Conservation (phyloP, 1,284 basidiomycete genomes). For the Sanguinoderma infundibulare region DNA sequence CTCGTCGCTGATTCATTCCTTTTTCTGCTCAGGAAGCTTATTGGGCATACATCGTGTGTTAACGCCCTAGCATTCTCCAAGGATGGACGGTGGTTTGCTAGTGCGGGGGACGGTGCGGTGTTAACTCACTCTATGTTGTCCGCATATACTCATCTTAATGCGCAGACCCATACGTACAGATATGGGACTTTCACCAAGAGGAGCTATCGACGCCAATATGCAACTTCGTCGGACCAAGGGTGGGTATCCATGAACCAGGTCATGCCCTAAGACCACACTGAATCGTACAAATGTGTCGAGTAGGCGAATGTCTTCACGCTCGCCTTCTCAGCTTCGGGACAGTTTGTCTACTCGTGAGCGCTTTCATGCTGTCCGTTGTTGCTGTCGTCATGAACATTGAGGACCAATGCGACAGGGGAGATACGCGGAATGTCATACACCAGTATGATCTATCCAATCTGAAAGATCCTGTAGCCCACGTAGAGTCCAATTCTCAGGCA, state of each 20-base stretch:
- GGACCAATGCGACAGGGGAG: constrained; percentile 49
- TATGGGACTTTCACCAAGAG: constrained; percentile 77
- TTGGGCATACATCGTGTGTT: constrained; percentile 70
- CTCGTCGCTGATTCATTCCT: background rate
- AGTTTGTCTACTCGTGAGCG: constrained; percentile 66
- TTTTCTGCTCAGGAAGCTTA: constrained; percentile 51
- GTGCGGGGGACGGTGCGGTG: constrained; percentile 72
- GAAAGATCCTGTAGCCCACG: constrained; percentile 22
- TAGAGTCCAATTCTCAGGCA: constrained; percentile 2
- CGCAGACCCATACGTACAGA: constrained; percentile 60
- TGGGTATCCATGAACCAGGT: constrained; percentile 32
- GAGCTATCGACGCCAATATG: constrained; percentile 51
- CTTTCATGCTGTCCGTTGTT: background rate
- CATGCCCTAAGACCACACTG: background rate
- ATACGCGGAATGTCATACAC: constrained; percentile 59
- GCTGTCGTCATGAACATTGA: constrained; percentile 1
- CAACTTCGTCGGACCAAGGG: constrained; percentile 54
- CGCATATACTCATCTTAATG: background rate
- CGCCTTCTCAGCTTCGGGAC: constrained; percentile 67
- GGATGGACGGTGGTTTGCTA: constrained; percentile 72
- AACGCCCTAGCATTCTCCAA: constrained; percentile 71
- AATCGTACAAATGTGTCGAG: constrained; percentile 13
- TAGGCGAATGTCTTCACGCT: constrained; percentile 73
- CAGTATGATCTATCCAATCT: constrained; percentile 56
- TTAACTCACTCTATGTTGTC: background rate